Conservation (phyloP, 2,329 filamentous ascomycete genomes). For the Hymenoscyphus albidus region DNA sequence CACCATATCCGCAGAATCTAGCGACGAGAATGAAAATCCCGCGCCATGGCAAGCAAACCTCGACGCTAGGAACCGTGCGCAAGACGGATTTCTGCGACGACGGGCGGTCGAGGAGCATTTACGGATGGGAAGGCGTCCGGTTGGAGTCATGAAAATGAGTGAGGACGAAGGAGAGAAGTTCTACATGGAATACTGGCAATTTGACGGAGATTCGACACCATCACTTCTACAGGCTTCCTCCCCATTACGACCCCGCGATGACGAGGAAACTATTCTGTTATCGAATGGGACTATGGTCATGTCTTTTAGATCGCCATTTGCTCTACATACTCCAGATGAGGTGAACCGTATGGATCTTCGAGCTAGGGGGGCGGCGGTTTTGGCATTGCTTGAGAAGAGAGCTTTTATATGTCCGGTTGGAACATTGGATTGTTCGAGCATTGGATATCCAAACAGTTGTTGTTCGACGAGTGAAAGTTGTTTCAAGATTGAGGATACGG, state of each 20-base stretch:
- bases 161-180: slow-evolving; percentile 71
- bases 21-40: slow-evolving; percentile 21
- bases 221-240: slow-evolving; percentile 6
- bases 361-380: slow-evolving; percentile 34
- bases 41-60: slow-evolving; percentile 44
- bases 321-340: slow-evolving; percentile 41
- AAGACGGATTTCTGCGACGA: slow-evolving; percentile 41
- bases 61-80: slow-evolving; percentile 40
- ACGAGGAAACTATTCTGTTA: slow-evolving; percentile 22
- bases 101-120: slow-evolving; percentile 40
- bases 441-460: slow-evolving; percentile 68
- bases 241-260: slow-evolving; percentile 22
- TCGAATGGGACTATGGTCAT: slow-evolving; percentile 26
- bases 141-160: slow-evolving; percentile 69
- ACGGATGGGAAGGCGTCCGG: slow-evolving; percentile 42
- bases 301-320: slow-evolving; percentile 49
- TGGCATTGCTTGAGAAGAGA: slow-evolving; percentile 51
- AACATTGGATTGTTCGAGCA: slow-evolving; percentile 60
- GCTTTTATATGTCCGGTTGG: slow-evolving; percentile 63
- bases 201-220: slow-evolving; percentile 24
- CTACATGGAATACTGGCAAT: slow-evolving; percentile 58
- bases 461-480: slow-evolving; percentile 65
- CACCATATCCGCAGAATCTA: slow-evolving; percentile 35
- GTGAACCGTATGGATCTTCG: slow-evolving; percentile 17
- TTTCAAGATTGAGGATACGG: slow-evolving; percentile 58